Percentiles rank a stretch among this genome's conserved stretches.
phyloP scores from a whole-genome alignment of 2,329 filamentous ascomycete species.

The Penicillium freii region DNA sequence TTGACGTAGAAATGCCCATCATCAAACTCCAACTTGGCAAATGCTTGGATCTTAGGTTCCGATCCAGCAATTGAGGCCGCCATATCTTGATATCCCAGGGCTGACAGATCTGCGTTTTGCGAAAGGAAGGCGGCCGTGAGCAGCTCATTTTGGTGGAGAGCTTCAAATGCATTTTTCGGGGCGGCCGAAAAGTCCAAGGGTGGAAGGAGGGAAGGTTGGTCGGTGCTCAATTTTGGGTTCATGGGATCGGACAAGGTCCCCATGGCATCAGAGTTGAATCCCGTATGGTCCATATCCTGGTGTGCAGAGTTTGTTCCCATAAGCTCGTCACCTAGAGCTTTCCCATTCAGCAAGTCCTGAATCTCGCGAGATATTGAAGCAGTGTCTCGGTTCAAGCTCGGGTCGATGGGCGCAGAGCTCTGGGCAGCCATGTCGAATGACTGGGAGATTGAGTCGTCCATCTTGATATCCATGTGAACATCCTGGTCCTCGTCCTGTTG shows the following conservation, averaged over 20 bases:
- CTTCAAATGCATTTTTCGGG: constrained; percentile 37
- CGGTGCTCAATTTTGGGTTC: constrained; percentile 30
- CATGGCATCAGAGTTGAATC: constrained; percentile 24
- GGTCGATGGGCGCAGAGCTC: constrained; percentile 4
- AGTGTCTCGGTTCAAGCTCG: constrained; percentile 11
- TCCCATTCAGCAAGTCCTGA: constrained; percentile 19
- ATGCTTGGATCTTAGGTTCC: constrained; percentile 55
- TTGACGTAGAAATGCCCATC: constrained; percentile 67
- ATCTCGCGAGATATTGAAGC: constrained; percentile 15
- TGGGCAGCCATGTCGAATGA: constrained; percentile 10
- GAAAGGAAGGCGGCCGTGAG: constrained; percentile 41
- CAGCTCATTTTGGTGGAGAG: constrained; percentile 42
- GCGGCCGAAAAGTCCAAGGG: constrained; percentile 35
- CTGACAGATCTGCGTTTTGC: constrained; percentile 36
- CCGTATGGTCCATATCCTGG: constrained; percentile 7
- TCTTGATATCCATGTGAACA: constrained; percentile 12
- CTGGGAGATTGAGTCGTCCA: constrained; percentile 13
- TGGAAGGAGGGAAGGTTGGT: constrained; percentile 36
- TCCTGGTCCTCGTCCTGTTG: constrained; percentile 15
- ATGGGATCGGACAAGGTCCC: constrained; percentile 36
- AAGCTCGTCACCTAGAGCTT: constrained; percentile 18
- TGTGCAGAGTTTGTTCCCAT: constrained; percentile 12
- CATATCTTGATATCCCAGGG: constrained; percentile 37
- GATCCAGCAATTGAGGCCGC: constrained; percentile 40
- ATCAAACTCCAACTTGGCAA: constrained; percentile 63